Evolutionary conservation across 192 early-diverging fungal species (phyloP).

Genomic region (Coemansia sp.): DNA sequence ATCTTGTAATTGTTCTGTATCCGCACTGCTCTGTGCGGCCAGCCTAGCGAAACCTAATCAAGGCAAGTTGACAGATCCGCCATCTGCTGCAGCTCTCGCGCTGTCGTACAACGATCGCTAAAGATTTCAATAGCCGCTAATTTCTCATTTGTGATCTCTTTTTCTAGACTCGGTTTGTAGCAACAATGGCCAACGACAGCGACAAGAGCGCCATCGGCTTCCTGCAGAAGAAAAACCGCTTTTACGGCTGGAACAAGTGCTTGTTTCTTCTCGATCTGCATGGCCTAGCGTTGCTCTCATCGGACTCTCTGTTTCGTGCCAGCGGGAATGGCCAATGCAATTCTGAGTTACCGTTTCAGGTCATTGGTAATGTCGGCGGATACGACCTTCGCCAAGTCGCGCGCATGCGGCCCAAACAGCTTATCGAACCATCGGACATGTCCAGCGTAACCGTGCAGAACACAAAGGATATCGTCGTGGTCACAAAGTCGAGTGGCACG

Average conservation of each 20-base stretch:
- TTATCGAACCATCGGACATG: slow-evolving; percentile 21
- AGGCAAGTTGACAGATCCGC: background rate
- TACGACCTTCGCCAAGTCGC: slow-evolving; percentile 9
- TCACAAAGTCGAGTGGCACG: slow-evolving; percentile 8
- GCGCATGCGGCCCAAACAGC: slow-evolving; percentile 25
- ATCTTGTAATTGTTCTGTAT: background rate
- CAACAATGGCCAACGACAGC: background rate
- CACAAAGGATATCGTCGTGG: slow-evolving; percentile 34
- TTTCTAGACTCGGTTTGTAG: background rate
- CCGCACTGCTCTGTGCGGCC: background rate
- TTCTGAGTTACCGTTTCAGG: background rate
- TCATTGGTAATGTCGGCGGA: slow-evolving; percentile 34
- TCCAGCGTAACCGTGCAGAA: slow-evolving; percentile 20
- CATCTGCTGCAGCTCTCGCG: background rate
- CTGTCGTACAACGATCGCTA: background rate
- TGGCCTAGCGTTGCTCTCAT: slow-evolving; percentile 24
- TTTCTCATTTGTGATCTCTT: background rate
- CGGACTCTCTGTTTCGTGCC: slow-evolving; percentile 14
- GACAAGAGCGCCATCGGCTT: slow-evolving; percentile 18
- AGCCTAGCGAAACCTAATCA: background rate
- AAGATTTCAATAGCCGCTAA: background rate
- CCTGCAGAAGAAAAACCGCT: slow-evolving; percentile 49
- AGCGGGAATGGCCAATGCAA: slow-evolving; percentile 3
- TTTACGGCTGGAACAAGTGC: slow-evolving; percentile 49
- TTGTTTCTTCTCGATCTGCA: slow-evolving; percentile 31